These are phyloP conservation scores for Camellia japonica DNA, from an alignment of 148 eudicot species.

Conservation along the genomic window DNA sequence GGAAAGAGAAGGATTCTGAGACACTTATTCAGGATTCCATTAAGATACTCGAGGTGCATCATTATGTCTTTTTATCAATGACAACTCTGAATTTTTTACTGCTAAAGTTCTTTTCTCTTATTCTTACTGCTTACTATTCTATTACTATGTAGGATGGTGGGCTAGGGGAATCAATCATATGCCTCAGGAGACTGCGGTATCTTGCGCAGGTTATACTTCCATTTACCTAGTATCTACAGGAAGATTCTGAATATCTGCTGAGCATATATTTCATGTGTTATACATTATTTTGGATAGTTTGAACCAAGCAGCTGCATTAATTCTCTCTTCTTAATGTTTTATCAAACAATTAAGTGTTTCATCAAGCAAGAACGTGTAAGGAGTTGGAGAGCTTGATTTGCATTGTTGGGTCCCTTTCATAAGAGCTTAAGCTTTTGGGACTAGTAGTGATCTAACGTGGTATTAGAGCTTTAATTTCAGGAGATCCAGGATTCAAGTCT, in stretches of 20 bases:
- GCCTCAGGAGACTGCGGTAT: constrained; percentile 74
- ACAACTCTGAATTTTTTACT: constrained; percentile 1
- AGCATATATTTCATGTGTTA: neutral
- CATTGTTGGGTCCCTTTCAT: too few species aligned
- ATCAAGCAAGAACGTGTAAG: too few species aligned
- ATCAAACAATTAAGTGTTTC: neutral
- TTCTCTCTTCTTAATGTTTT: constrained; percentile 2
- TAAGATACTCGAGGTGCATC: constrained; percentile 67
- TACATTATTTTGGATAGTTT: neutral
- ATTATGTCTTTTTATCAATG: constrained; percentile 12
- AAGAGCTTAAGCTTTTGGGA: too few species aligned
- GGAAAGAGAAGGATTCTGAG: constrained; percentile 69
- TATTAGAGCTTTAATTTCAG: too few species aligned
- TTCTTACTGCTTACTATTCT: constrained; percentile 4
- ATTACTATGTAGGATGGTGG: constrained; percentile 65
- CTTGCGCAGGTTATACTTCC: constrained; percentile 71
- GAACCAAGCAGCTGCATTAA: neutral
- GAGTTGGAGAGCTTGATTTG: too few species aligned
- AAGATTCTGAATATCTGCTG: neutral
- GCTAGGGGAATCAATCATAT: constrained; percentile 68
- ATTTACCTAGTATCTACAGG: neutral
- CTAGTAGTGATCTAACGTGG: too few species aligned
- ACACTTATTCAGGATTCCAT: constrained; percentile 72
- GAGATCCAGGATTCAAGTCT: too few species aligned
- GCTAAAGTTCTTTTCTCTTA: constrained; percentile 7